These are phyloP conservation scores for Xylaria curta DNA, from an alignment of 495 filamentous ascomycete genomes.

Conservation along the genomic window DNA sequence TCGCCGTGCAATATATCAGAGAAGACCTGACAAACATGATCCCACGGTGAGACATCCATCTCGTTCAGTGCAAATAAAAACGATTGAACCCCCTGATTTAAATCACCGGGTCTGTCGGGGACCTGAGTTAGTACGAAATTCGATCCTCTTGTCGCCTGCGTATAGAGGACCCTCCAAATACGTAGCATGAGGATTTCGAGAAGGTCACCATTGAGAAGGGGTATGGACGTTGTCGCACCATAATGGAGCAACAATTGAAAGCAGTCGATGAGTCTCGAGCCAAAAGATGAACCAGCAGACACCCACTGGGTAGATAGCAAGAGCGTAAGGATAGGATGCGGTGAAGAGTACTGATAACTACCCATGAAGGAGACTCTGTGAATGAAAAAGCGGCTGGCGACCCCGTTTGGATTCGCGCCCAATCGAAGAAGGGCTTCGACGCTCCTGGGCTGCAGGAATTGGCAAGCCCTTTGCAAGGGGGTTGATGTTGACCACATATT, in stretches of 20 bases:
- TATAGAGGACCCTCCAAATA: neutral
- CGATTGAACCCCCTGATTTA: neutral
- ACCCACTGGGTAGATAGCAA: neutral
- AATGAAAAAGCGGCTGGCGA: neutral
- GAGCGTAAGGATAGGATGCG: neutral
- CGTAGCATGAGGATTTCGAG: neutral
- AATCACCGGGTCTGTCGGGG: neutral
- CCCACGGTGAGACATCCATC: neutral
- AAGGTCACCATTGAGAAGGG: neutral
- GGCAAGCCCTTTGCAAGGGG: neutral
- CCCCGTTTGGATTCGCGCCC: conserved; percentile 10
- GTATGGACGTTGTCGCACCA: neutral
- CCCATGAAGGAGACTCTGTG: neutral
- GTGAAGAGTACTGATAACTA: neutral
- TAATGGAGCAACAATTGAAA: neutral
- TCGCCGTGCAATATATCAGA: neutral
- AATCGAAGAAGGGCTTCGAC: neutral
- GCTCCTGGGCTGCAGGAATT: neutral
- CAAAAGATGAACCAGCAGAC: neutral
- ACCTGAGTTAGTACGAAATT: neutral
- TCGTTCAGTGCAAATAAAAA: neutral
- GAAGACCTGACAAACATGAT: neutral
- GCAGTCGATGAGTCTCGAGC: neutral
- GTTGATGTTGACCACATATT: neutral
- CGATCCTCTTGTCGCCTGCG: neutral